Evolutionary conservation across 2,329 filamentous ascomycete genomes (phyloP), one percentile per base, ranked within the genome.

Genomic region (Leptodontidium sp.): DNA sequence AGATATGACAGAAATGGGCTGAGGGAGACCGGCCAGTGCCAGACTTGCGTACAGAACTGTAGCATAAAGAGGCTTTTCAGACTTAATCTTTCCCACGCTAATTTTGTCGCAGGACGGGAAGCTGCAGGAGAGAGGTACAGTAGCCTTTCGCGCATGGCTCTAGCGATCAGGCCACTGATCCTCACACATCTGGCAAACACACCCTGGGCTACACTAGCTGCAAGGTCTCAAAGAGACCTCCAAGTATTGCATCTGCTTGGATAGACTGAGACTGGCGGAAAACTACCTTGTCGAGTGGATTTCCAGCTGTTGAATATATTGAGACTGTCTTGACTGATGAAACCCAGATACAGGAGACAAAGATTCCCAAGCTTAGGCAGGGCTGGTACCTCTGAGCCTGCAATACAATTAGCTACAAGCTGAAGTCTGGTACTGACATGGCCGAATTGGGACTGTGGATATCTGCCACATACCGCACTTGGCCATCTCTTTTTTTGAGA

Each of bases 281-380:
- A 70, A 15, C 47, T 47, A 43, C 64, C 70, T 55, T 68, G 61
- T 47, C 26, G 52, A 68, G 40, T 73, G 69, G 73, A 70, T 40
- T 69, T 47, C 70, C 71, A 62, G 75, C 68, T 58, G 49, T 64
- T 68, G 47, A 38, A 61, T 32, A 59, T 50, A 15, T 67, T 70
- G 66, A 74, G 68, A 73, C 70, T 72, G 68, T 75, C 67, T 73
- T 66, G 57, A 67, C 61, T 58, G 24, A 64, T 74, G 73, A 76
- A 75, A 76, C 73, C 47, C 15, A 21, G 52, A 55, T 52, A 26
- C 53, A 53, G 66, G 24, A 71, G 68, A 74, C 70, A 76, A 76
- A 73, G 72, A 71, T 40, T 55, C 55, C 52, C 14, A 66, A 45
- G n/a, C 38, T 52, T 53, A 64, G 64, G 61, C 40, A 57, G 45